Conservation (phyloP, 2,329 filamentous ascomycete species). For the Colletotrichum limetticola region DNA sequence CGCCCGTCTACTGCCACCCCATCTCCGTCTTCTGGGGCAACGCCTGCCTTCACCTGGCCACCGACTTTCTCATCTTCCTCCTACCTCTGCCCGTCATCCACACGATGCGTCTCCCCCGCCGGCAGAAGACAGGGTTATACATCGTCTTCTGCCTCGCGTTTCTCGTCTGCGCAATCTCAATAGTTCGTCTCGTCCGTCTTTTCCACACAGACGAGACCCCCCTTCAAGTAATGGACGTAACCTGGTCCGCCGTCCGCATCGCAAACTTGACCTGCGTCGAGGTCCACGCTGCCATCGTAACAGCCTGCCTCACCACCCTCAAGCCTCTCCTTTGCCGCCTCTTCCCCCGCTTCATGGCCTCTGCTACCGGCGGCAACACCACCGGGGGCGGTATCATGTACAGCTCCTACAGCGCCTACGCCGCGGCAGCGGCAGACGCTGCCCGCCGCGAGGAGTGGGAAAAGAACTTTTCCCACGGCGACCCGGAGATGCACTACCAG, state of each 20-base stretch:
- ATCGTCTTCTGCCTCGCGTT: slow-evolving; percentile 54
- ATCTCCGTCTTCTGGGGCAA: slow-evolving; percentile 40
- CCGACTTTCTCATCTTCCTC: slow-evolving; percentile 41
- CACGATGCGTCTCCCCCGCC: slow-evolving; percentile 52
- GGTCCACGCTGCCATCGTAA: slow-evolving; percentile 48
- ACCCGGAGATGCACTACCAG: slow-evolving; percentile 10
- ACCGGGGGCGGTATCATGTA: background rate
- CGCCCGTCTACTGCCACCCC: slow-evolving; percentile 31
- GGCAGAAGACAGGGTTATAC: slow-evolving; percentile 51
- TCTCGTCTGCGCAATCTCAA: slow-evolving; percentile 50
- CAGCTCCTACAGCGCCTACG: background rate
- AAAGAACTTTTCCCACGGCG: slow-evolving; percentile 28
- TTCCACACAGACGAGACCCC: slow-evolving; percentile 34
- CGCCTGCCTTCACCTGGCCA: slow-evolving; percentile 38
- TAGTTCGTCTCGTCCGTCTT: slow-evolving; percentile 45
- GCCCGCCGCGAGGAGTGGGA: slow-evolving; percentile 24
- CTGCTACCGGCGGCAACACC: background rate
- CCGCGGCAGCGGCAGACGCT: slow-evolving; percentile 8
- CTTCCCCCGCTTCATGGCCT: slow-evolving; percentile 38
- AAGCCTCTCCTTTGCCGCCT: slow-evolving; percentile 50
- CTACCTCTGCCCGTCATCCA: slow-evolving; percentile 56
- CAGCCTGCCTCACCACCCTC: slow-evolving; percentile 50
- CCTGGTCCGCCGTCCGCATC: slow-evolving; percentile 42
- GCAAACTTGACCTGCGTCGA: slow-evolving; percentile 49
- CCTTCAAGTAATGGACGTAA: slow-evolving; percentile 38